Conservation (phyloP, 2,329 filamentous ascomycete species). For the Xylariaceae sp. region DNA sequence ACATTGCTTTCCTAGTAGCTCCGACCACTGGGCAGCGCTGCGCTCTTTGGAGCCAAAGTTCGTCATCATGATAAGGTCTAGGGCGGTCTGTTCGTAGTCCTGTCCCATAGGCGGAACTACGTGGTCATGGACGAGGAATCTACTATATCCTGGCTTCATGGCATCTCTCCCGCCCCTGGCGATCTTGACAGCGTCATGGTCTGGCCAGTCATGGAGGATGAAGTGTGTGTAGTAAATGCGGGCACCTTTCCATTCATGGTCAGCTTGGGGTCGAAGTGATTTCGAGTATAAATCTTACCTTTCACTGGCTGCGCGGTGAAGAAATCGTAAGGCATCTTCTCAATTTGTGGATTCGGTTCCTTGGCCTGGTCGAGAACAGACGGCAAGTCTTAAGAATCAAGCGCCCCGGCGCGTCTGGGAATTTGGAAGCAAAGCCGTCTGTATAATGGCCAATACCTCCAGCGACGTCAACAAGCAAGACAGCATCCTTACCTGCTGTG, state of each 20-base stretch:
- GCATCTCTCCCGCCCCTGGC: slow-evolving; percentile 13
- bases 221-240: slow-evolving; percentile 23
- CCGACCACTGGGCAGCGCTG: slow-evolving; percentile 7
- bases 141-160: slow-evolving; percentile 29
- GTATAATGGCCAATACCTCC: slow-evolving; percentile 37
- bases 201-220: slow-evolving; percentile 24
- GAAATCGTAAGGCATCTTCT: slow-evolving; percentile 29
- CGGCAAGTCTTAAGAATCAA: slow-evolving; percentile 21
- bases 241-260: slow-evolving; percentile 15
- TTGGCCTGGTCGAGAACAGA: slow-evolving; percentile 19
- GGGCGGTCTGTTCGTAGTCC: slow-evolving; percentile 12
- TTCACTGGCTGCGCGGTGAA: slow-evolving; percentile 12
- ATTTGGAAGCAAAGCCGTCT: slow-evolving; percentile 26
- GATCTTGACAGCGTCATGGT: slow-evolving; percentile 14
- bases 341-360: slow-evolving; percentile 10
- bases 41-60: slow-evolving; percentile 10
- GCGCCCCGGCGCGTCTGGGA: slow-evolving; percentile 17
- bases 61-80: slow-evolving; percentile 15
- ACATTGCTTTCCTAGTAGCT: slow-evolving; percentile 8
- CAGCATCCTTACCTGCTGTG: slow-evolving; percentile 15
- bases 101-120: slow-evolving; percentile 8
- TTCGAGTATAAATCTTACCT: slow-evolving; percentile 1
- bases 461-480: slow-evolving; percentile 35
- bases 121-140: slow-evolving; percentile 24
- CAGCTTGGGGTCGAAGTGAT: background rate